phyloP scores from a whole-genome alignment of 371 early-diverging fungal species.

The Zychaea mexicana region DNA sequence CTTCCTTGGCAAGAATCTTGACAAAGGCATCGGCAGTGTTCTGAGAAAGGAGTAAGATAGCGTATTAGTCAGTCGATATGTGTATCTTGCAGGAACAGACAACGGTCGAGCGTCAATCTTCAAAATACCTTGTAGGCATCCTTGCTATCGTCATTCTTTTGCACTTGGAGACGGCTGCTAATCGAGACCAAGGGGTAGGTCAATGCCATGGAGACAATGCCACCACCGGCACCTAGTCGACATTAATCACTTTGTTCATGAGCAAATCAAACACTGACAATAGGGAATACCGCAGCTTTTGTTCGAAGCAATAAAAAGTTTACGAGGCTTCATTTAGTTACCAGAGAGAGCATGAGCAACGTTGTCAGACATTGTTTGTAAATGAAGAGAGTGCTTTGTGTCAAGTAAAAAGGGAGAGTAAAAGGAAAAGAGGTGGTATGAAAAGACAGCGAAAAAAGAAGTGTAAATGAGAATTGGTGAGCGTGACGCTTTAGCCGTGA shows the following conservation, averaged over 20 bases:
- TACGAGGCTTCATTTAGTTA: slow-evolving; percentile 1
- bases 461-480: background rate
- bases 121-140: slow-evolving; percentile 65
- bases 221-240: slow-evolving; percentile 90
- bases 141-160: slow-evolving; percentile 65
- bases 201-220: slow-evolving; percentile 90
- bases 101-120: background rate
- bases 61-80: slow-evolving; percentile 6
- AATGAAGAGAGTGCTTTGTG: slow-evolving; percentile 1
- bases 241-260: too few species aligned
- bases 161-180: slow-evolving; percentile 88
- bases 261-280: too few species aligned
- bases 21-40: slow-evolving; percentile 76
- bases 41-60: slow-evolving; percentile 41
- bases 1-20: slow-evolving; percentile 90
- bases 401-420: too few species aligned
- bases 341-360: slow-evolving; percentile 83
- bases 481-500: slow-evolving; percentile 1
- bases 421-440: slow-evolving; percentile 5
- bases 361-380: slow-evolving; percentile 85
- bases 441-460: background rate
- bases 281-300: too few species aligned
- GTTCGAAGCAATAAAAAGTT: background rate
- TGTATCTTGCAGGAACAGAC: background rate
- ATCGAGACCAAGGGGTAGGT: slow-evolving; percentile 95